Base-by-base conservation (phyloP, 2,329 filamentous ascomycete genomes). In the Albifimbria verrucaria region DNA sequence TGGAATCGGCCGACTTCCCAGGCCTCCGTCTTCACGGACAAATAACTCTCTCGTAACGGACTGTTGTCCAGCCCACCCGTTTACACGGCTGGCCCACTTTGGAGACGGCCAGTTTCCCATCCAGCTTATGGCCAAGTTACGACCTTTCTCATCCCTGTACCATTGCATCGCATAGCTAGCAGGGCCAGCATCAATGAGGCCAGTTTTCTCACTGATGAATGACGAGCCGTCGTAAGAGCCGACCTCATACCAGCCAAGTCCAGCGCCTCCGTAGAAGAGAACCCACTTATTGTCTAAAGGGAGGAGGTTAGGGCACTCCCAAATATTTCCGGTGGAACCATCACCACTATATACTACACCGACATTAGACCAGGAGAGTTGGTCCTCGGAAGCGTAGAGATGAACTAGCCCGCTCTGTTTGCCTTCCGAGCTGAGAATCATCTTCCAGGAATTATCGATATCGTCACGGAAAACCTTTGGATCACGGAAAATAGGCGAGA, bases 151-250 rank as follows among this genome's bases (percentile, higher is more conserved):
- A 51, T 68, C 66, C 42, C 60, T 52, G 54, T 65, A 68, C 65
- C 64, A 66, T 54, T 68, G 66, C 57, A 59, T 62, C 3, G 65
- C 62, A 47, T 65, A 65, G 53, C 59, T 63, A n/a, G 57, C 57
- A 36, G 63, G 63, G 25, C 63, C 62, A 36, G 54, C 56, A 43
- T 65, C 61, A 17, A 65, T 23, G 22, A 62, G 59, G 1, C 61
- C 63, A 7, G 52, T 56, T 54, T 62, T 63, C 52, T 64, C 61
- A 54, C 58, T 59, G 15, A 24, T 59, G 49, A 65, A 64, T 4
- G 51, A 43, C 4, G 50, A 51, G 3, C 62, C 61, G 42, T 64
- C 57, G 48, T 58, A 64, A 15, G 57, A 58, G 41, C 61, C 62
- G 20, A 47, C 55, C 50, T 65, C 61, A 51, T 65, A 65, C 41